These are phyloP conservation scores for Stramenopiles sp. DNA, from an alignment of 352 stramenopile genomes.

Conservation along the genomic window DNA sequence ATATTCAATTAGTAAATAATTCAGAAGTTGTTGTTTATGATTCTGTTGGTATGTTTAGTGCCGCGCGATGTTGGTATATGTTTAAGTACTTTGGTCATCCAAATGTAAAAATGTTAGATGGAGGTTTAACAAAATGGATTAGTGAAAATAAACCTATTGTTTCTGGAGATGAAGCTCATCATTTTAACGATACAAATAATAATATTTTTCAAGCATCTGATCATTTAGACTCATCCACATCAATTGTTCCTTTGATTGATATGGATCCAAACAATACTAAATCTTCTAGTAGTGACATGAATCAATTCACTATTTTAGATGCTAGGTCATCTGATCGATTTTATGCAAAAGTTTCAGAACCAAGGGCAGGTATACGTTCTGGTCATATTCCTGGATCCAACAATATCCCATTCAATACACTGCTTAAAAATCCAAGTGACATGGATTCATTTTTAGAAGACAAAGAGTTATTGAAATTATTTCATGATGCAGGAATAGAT, in stretches of 20 bases:
- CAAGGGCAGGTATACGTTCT: slow-evolving; percentile 54
- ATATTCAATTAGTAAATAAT: slow-evolving; percentile 40
- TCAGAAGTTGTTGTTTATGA: slow-evolving; percentile 51
- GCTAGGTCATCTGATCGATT: slow-evolving; percentile 62
- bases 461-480: background rate
- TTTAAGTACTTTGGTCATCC: slow-evolving; percentile 66
- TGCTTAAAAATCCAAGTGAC: slow-evolving; percentile 35
- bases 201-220: background rate
- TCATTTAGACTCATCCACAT: too few relatives aligned
- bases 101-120: slow-evolving; percentile 59
- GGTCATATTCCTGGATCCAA: slow-evolving; percentile 70
- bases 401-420: slow-evolving; percentile 65
- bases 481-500: background rate
- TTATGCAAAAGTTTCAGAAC: slow-evolving; percentile 58
- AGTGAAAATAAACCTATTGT: slow-evolving; percentile 10
- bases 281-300: background rate
- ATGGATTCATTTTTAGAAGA: background rate
- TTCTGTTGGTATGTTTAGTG: slow-evolving; percentile 25
- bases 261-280: too few relatives aligned
- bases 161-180: background rate
- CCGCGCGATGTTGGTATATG: slow-evolving; percentile 55
- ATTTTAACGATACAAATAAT: too few relatives aligned
- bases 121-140: slow-evolving; percentile 27
- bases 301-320: slow-evolving; percentile 43
- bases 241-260: too few relatives aligned